These are phyloP conservation scores for Nevesoporus exiguus DNA, from an alignment of 768 basidiomycete genomes.

Conservation along the genomic window DNA sequence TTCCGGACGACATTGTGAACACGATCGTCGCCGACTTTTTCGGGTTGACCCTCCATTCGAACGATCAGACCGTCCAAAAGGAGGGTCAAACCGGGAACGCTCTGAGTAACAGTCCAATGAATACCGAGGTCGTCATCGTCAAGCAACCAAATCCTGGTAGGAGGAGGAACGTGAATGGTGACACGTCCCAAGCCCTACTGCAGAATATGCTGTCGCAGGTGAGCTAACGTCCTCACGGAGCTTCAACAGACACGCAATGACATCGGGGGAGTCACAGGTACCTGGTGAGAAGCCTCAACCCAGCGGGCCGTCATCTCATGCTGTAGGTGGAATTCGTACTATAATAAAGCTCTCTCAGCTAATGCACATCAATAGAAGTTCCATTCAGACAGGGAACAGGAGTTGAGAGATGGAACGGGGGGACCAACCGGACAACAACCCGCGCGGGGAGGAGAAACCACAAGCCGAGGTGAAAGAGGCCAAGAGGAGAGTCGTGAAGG, in stretches of 20 bases:
- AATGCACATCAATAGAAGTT: conserved; percentile 3
- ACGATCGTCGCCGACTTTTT: conserved; percentile 35
- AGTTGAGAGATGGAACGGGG: neutral
- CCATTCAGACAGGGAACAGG: neutral
- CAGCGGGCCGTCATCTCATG: neutral
- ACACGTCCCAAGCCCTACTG: neutral
- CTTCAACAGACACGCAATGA: too few species aligned
- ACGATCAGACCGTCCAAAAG: neutral
- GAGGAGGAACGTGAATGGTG: neutral
- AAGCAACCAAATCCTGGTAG: neutral
- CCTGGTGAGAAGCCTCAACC: neutral
- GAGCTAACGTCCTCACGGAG: too few species aligned
- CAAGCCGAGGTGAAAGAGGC: neutral
- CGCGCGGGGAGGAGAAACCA: neutral
- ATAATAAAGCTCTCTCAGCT: neutral
- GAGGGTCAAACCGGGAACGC: conserved; percentile 7
- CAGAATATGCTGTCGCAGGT: neutral
- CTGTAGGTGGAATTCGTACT: conserved; percentile 4
- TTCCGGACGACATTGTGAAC: conserved; percentile 25
- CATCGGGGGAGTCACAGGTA: conserved; percentile 10
- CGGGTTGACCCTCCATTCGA: conserved; percentile 14
- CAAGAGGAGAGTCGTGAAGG: too few species aligned
- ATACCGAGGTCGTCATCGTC: neutral
- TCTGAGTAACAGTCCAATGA: neutral
- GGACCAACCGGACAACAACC: too few species aligned